Evolutionary conservation across 257 asterid genomes (phyloP), one percentile per base, ranked within the genome.

Genomic region (Ocimum tenuiflorum): DNA sequence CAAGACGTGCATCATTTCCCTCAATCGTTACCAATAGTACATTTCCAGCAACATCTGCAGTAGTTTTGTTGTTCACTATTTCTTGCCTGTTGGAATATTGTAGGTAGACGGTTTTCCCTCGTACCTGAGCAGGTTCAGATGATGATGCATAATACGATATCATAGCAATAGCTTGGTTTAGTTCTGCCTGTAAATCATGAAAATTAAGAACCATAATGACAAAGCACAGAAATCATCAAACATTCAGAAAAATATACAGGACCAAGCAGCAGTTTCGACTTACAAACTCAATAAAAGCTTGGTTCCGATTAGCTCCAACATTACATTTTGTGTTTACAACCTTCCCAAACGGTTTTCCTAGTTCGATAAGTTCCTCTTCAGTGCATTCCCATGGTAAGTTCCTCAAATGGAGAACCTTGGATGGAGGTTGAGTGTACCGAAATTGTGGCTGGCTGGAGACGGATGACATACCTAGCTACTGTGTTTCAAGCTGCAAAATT

Each of bases 61-160:
- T 86, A 53, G 99, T 94, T 85, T 86, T 94, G 86, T 90, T 94
- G 99, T 94, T 90, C 89, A 90, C 97, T 76, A 94, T 94, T 78
- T 94, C 99, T 82, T 88, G 96, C 79, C 99, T 81, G 95, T 94
- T 94, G 63, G 99, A 94, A 82, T 94, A 94, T 76, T 94, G 99
- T 75, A 94, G 92, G 87, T 94, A 94, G 75, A 94, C 96, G 12
- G 95, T 88, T 82, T 94, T 94, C 85, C 99, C 97, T 72, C 99
- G 96, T 60, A 94, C 97, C 88, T 86, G 97, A 72, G 99, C 97
- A 9, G 96, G 99, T 82, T 94, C 99, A 11, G 99, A 85, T 23
- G 99, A 94, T 60, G 99, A 90, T 13, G 97, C 97, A 69, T 86
- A 90, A 74, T 94, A 94, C 7, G 97, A 94, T 83, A 90, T 94